These are phyloP conservation scores for Lachnellula subtilissima DNA, from an alignment of 2,329 filamentous ascomycete genomes.

Conservation along the genomic window DNA sequence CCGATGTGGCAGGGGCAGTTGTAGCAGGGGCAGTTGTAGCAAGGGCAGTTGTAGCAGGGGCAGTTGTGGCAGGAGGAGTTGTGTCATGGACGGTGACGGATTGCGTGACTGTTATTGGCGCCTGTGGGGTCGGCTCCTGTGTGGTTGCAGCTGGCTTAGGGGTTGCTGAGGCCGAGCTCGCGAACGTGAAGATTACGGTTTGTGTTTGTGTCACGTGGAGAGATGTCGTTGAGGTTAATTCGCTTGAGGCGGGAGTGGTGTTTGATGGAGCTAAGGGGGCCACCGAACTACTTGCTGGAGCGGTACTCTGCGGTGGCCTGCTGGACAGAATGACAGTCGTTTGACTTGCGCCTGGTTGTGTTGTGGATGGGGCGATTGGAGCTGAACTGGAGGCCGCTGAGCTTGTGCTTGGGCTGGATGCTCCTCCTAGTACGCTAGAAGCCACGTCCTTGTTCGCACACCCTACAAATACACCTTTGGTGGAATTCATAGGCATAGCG, in stretches of 20 bases:
- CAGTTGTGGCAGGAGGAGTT: too few relatives aligned
- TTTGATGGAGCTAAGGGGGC: too few relatives aligned
- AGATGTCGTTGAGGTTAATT: neutral
- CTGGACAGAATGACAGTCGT: too few relatives aligned
- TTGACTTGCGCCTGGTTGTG: neutral
- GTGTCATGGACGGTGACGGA: neutral
- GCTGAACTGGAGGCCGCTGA: neutral
- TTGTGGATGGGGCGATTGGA: neutral
- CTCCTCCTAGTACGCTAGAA: slow-evolving; percentile 37
- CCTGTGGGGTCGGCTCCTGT: neutral
- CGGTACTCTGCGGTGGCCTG: too few relatives aligned
- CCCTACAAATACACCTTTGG: slow-evolving; percentile 43
- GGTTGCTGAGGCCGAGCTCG: neutral
- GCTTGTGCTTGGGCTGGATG: neutral
- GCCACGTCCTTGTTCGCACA: slow-evolving; percentile 43
- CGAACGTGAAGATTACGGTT: neutral
- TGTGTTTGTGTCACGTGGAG: neutral
- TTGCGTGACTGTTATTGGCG: neutral
- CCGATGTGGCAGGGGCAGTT: neutral
- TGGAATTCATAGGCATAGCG: slow-evolving; percentile 49
- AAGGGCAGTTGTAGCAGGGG: too few relatives aligned
- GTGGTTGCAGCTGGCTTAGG: neutral
- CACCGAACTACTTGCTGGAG: too few relatives aligned
- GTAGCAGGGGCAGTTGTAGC: too few relatives aligned
- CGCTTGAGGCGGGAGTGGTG: too few relatives aligned